These are phyloP conservation scores for Neoboletus magnificus DNA, from an alignment of 768 basidiomycete genomes.

Conservation along the genomic window DNA sequence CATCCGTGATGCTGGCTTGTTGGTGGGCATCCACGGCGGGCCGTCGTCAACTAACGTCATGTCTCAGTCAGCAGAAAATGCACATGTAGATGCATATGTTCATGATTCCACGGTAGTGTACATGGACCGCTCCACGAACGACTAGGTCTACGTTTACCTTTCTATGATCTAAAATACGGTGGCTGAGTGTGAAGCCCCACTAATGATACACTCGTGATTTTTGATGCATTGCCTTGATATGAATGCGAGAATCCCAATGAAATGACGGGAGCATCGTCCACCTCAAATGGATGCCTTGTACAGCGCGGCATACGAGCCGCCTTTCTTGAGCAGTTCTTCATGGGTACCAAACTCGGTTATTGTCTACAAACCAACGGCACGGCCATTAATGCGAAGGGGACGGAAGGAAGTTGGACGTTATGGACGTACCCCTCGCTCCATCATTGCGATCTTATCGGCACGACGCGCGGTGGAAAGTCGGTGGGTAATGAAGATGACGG, in stretches of 20 bases:
- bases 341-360: constrained; percentile 77
- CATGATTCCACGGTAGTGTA: constrained; percentile 64
- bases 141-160: constrained; percentile 32
- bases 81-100: constrained; percentile 66
- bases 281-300: constrained; percentile 64
- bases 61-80: constrained; percentile 40
- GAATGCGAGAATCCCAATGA: constrained; percentile 10
- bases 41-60: constrained; percentile 39
- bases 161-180: constrained; percentile 27
- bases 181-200: constrained; percentile 14
- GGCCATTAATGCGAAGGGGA: constrained; percentile 20
- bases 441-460: constrained; percentile 85
- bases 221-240: constrained; percentile 25
- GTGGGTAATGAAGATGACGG: constrained; percentile 82
- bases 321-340: constrained; percentile 55
- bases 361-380: constrained; percentile 40
- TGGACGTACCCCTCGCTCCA: constrained; percentile 65
- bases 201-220: constrained; percentile 20
- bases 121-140: constrained; percentile 57
- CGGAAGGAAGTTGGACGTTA: constrained; percentile 4
- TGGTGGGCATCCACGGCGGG: constrained; percentile 81
- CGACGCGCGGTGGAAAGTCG: constrained; percentile 76
- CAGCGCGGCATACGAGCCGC: constrained; percentile 65
- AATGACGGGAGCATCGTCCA: constrained; percentile 2
- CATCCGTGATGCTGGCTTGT: constrained; percentile 82